A percentile compares a stretch with the other conserved stretches of the same genome.
phyloP scores from a whole-genome alignment of 768 basidiomycete species.

The Candolleomyces efflorescens region DNA sequence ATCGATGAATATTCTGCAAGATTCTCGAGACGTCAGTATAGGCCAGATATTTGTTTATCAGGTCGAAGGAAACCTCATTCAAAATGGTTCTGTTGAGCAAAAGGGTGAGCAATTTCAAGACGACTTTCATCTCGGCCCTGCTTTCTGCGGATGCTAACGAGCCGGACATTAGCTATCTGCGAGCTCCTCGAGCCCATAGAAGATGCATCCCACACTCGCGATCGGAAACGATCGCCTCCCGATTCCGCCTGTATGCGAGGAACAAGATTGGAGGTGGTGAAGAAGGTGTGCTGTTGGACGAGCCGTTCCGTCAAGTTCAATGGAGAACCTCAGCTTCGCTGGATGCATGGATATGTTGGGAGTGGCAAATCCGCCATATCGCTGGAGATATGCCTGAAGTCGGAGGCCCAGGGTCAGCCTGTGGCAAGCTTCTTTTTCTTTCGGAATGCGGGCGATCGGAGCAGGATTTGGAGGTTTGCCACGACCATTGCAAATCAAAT shows the following conservation, averaged over 20 bases:
- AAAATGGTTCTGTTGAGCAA: too few species aligned
- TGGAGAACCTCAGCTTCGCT: conserved; percentile 6
- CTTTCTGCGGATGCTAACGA: too few species aligned
- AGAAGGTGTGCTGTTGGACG: neutral
- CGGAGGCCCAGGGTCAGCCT: neutral
- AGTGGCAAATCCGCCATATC: conserved; percentile 17
- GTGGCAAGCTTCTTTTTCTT: conserved; percentile 15
- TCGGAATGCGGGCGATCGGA: neutral
- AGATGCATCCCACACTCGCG: neutral
- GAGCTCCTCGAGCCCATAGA: neutral
- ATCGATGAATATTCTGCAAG: too few species aligned
- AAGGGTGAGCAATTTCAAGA: too few species aligned
- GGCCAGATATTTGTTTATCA: too few species aligned
- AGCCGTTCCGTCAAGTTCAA: neutral
- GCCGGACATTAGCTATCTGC: neutral
- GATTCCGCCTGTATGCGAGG: neutral
- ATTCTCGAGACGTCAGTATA: too few species aligned
- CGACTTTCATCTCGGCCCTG: too few species aligned
- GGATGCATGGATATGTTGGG: conserved; percentile 17
- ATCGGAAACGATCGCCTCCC: neutral
- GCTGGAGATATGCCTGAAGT: conserved; percentile 10
- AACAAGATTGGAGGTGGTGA: neutral
- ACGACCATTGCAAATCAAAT: conserved; percentile 9
- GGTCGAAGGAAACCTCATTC: too few species aligned
- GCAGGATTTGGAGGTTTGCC: conserved; percentile 2